Conservation (phyloP, 2,329 filamentous ascomycete species). For the Truncatella angustata region DNA sequence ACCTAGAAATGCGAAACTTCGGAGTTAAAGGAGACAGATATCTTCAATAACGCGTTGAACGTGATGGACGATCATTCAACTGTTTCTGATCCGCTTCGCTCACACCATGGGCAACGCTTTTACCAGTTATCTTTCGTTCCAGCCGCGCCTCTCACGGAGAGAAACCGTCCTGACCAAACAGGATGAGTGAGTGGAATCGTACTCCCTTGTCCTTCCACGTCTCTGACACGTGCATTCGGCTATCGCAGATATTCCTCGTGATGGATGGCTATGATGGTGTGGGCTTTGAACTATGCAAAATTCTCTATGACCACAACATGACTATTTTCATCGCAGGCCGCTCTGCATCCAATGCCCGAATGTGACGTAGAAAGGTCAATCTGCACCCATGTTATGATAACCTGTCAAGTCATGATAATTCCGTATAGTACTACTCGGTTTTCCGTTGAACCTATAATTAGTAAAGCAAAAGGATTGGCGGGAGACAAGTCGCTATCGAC, state of each 20-base stretch:
- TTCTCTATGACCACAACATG: constrained; percentile 24
- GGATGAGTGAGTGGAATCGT: constrained; percentile 16
- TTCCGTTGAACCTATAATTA: no score
- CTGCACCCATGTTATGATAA: no score
- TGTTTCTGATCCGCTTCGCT: no score
- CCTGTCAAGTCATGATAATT: no score
- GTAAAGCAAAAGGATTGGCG: no score
- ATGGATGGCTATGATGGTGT: constrained; percentile 16
- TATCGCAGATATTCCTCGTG: constrained; percentile 15
- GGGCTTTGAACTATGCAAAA: constrained; percentile 5
- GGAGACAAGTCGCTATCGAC: no score
- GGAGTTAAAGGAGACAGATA: no score
- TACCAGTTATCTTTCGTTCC: constrained; percentile 22
- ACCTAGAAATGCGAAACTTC: no score
- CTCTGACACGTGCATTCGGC: neutral
- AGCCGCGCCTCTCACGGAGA: constrained; percentile 19
- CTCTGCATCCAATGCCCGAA: constrained; percentile 17
- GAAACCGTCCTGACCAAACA: constrained; percentile 23
- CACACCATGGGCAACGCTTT: constrained; percentile 23
- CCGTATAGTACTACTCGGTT: no score
- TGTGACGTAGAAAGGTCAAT: no score
- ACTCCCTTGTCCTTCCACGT: neutral
- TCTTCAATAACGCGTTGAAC: no score
- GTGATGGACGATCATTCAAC: no score
- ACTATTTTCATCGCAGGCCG: constrained; percentile 35